These are phyloP conservation scores for Thermoascus crustaceus DNA, from an alignment of 2,329 filamentous ascomycete species.

Conservation along the genomic window DNA sequence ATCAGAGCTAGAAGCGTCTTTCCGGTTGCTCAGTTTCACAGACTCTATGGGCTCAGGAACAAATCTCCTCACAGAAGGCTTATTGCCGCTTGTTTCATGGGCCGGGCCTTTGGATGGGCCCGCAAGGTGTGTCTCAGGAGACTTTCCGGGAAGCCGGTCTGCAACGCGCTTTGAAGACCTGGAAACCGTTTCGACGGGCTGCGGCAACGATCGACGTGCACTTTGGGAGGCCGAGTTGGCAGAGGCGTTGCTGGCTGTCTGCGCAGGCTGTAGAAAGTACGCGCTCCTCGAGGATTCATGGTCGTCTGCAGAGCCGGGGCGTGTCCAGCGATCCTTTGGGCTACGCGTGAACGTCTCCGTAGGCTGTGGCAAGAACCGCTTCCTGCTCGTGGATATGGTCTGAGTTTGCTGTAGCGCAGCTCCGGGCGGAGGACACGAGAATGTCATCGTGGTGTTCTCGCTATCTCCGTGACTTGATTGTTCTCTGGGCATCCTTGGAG, in stretches of 20 bases:
- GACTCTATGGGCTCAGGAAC: slow-evolving; percentile 6
- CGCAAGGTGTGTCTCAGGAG: too few species aligned
- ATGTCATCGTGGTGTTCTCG: too few species aligned
- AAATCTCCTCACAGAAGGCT: neutral
- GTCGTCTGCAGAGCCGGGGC: slow-evolving; percentile 1
- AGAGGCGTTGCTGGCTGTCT: too few species aligned
- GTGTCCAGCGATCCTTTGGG: slow-evolving; percentile 23
- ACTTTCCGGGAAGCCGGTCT: neutral
- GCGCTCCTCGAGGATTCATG: too few species aligned
- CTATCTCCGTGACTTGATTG: neutral
- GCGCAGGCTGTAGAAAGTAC: too few species aligned
- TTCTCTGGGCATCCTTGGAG: too few species aligned
- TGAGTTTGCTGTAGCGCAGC: too few species aligned
- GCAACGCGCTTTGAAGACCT: slow-evolving; percentile 36
- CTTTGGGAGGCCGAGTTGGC: too few species aligned
- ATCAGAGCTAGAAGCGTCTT: neutral
- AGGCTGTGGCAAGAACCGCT: slow-evolving; percentile 34
- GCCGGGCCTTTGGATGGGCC: neutral
- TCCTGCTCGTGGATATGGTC: slow-evolving; percentile 6
- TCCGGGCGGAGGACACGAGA: too few species aligned
- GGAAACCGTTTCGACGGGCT: slow-evolving; percentile 37
- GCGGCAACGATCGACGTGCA: slow-evolving; percentile 8
- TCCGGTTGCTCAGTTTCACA: slow-evolving; percentile 1
- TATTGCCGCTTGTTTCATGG: neutral
- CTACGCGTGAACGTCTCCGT: slow-evolving; percentile 37